These are phyloP conservation scores for Trichoderma pleuroti DNA, from an alignment of 2,329 filamentous ascomycete genomes.

Conservation along the genomic window DNA sequence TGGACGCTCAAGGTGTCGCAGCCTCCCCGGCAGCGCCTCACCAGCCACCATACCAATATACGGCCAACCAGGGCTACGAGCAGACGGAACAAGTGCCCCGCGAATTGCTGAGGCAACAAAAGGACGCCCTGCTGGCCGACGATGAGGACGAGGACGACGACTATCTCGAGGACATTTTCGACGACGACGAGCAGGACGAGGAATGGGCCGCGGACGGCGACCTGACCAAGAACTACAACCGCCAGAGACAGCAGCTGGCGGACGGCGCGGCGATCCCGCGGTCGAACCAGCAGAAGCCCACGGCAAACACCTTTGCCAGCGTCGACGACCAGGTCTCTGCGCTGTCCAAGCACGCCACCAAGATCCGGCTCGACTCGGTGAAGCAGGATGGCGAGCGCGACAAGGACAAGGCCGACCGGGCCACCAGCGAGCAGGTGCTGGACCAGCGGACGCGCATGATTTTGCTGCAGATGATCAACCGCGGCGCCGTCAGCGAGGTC, in stretches of 20 bases:
- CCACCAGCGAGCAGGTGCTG: constrained; percentile 90
- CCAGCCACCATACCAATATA: constrained; percentile 44
- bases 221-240: constrained; percentile 84
- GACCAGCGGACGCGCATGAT: constrained; percentile 95
- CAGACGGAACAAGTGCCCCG: constrained; percentile 34
- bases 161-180: constrained; percentile 42
- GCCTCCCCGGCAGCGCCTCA: constrained; percentile 41
- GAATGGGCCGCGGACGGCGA: constrained; percentile 61
- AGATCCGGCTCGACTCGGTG: constrained; percentile 73
- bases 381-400: constrained; percentile 50
- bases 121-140: constrained; percentile 28
- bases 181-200: constrained; percentile 52
- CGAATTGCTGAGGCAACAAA: constrained; percentile 26
- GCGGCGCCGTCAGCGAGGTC: constrained; percentile 81
- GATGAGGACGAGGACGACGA: constrained; percentile 29
- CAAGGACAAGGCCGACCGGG: constrained; percentile 88
- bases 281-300: constrained; percentile 74
- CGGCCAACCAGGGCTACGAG: constrained; percentile 43
- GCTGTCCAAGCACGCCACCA: constrained; percentile 79
- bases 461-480: constrained; percentile 91
- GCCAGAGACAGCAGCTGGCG: constrained; percentile 60
- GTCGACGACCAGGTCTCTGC: constrained; percentile 85
- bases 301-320: constrained; percentile 72
- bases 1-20: constrained; percentile 17
- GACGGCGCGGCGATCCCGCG: constrained; percentile 55